Base-by-base conservation (phyloP, 225 moss, liverwort and hornwort genomes). In the Neckera pumila region DNA sequence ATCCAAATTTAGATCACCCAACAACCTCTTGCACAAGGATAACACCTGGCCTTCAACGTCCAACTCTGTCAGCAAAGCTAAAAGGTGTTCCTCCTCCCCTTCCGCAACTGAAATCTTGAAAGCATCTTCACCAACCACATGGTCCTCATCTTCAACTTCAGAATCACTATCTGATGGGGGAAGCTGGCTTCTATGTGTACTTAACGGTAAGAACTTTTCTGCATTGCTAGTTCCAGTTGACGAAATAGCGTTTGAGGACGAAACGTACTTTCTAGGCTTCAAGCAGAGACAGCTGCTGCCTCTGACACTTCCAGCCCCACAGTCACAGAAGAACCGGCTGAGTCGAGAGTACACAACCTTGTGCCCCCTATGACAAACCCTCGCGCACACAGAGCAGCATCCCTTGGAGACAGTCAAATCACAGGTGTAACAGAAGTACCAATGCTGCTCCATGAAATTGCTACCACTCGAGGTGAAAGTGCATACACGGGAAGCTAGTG, bases 391-490 rank as follows among this genome's bases (percentile, higher is more conserved):
- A 71, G 99, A 99, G 91, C 99, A 99, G 93, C 99, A 99, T 80
- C 99, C 99, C 88, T 99, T 99, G 58, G 99, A 95, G 78, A 96
- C 99, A 58, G 97, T 99, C 89, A 99, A 90, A 89, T 99, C 99
- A 90, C 99, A 99, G 72, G 99, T 99, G 88, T 99, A 99, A 90
- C 99, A 99, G 91, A 99, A 99, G 91, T 99, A 99, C 99, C 99
- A 99, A 88, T 99, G 99, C 95, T 99, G 99, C 92, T 97, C 97
- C 99, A 99, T 96, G 76, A 97, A 99, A 92, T 96, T 99, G 91
- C 99, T 99, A 58, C 99, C 99, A 91, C 99, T 99, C 61, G 99
- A 99, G 63, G 99, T 99, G 92, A 97, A 99, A 72, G 99, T 99
- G 88, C 99, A 99, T 62, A 99, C 99, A 90, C 94, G 95, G 30